Evolutionary conservation across 441 rosid species (phyloP).

Genomic region (Adansonia gregorii): DNA sequence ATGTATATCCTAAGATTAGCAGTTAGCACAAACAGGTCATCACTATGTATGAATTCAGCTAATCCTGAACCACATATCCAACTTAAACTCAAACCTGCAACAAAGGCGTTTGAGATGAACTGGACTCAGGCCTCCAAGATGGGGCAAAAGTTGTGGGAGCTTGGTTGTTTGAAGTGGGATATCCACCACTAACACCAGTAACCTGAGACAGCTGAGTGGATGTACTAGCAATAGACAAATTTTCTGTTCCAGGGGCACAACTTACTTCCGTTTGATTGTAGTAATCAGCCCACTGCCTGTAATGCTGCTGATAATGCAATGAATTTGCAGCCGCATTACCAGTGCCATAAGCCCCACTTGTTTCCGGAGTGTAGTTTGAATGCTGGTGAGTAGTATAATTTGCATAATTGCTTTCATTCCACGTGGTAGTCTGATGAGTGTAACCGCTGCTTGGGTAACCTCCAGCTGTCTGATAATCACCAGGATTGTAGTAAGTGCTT

Average conservation of each 20-base stretch:
- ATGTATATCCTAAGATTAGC: background rate
- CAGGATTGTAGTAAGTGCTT: constrained; percentile 97
- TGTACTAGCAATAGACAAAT: constrained; percentile 56
- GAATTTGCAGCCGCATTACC: constrained; percentile 58
- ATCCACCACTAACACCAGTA: constrained; percentile 59
- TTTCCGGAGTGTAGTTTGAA: constrained; percentile 60
- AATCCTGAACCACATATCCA: constrained; percentile 19
- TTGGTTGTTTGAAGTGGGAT: constrained; percentile 63
- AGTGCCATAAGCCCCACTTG: constrained; percentile 59
- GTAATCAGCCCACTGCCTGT: constrained; percentile 88
- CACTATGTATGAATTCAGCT: constrained; percentile 5
- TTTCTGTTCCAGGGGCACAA: constrained; percentile 98
- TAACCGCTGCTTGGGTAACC: constrained; percentile 81
- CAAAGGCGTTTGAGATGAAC: constrained; percentile 51
- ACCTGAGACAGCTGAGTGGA: constrained; percentile 58
- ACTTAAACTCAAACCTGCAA: constrained; percentile 64
- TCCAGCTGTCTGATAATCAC: constrained; percentile 99
- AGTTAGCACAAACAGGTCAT: background rate
- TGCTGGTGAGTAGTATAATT: constrained; percentile 69
- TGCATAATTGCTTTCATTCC: constrained; percentile 74
- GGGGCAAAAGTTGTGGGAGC: constrained; percentile 52
- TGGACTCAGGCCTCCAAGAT: constrained; percentile 74
- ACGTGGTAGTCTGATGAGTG: constrained; percentile 62
- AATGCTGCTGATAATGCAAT: constrained; percentile 70
- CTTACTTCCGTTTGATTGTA: constrained; percentile 91